A percentile compares a stretch with the other conserved stretches of the same genome.
Evolutionary conservation across 1,284 basidiomycete species (phyloP).

Genomic region (Leucoagaricus sp.): DNA sequence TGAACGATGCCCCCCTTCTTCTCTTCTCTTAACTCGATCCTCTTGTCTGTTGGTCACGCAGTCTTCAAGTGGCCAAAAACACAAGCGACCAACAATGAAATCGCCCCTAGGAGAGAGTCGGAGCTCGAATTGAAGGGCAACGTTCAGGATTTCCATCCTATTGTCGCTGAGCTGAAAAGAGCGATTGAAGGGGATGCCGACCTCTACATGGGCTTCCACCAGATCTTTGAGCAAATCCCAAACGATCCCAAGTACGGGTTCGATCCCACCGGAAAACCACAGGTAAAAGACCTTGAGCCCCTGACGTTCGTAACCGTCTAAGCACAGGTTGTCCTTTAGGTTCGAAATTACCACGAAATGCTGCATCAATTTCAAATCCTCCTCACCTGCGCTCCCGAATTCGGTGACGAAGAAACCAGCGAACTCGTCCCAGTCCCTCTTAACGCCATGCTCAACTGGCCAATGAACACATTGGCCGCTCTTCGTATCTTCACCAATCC

Average conservation of each 20-base stretch:
- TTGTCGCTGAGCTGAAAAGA: conserved; percentile 41
- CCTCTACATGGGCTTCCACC: conserved; percentile 40
- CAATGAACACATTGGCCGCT: conserved; percentile 41
- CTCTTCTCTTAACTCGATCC: no score
- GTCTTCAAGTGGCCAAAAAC: no score
- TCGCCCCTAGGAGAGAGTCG: no score
- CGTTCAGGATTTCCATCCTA: conserved; percentile 19
- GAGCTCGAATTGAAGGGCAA: no score
- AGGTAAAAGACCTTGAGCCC: not conserved
- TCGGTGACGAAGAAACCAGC: not conserved
- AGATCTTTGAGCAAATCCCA: conserved; percentile 27
- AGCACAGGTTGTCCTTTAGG: not conserved
- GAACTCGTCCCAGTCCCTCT: conserved; percentile 36
- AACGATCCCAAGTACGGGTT: not conserved
- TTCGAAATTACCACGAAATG: conserved; percentile 3
- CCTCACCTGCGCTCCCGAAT: not conserved
- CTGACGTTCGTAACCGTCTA: not conserved
- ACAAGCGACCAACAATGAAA: no score
- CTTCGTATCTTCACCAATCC: not conserved
- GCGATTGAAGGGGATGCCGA: conserved; percentile 40
- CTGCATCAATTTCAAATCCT: not conserved
- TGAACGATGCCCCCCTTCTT: no score
- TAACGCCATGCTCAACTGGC: conserved; percentile 47
- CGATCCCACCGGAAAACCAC: conserved; percentile 2
- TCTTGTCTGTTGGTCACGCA: no score